Conservation (phyloP, 805 yeast genomes). For the Vanderwaltozyma tropicalis region DNA sequence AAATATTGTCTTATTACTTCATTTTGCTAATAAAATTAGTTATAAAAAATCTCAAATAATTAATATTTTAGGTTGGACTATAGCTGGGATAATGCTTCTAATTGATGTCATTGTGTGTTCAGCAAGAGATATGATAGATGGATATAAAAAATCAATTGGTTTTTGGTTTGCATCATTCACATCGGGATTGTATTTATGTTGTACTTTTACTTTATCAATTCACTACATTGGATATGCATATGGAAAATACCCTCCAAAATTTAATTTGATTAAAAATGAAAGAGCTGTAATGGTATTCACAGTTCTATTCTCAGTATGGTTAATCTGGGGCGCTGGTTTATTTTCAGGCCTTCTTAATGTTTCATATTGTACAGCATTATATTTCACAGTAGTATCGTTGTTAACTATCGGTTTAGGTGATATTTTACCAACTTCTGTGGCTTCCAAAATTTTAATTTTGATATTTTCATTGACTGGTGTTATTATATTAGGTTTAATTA, state of each 20-base stretch:
- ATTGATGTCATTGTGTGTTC: conserved; percentile 28
- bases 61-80: conserved; percentile 54
- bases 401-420: conserved; percentile 81
- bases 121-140: conserved; percentile 12
- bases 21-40: conserved; percentile 48
- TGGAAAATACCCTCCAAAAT: conserved; percentile 56
- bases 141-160: conserved; percentile 41
- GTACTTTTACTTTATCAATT: conserved; percentile 41
- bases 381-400: conserved; percentile 62
- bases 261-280: conserved; percentile 58
- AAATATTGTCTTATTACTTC: conserved; percentile 57
- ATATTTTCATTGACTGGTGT: conserved; percentile 63
- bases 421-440: conserved; percentile 42
- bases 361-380: conserved; percentile 56
- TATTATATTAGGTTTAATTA: conserved; percentile 59
- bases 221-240: conserved; percentile 54
- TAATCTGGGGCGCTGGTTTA: conserved; percentile 58
- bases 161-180: conserved; percentile 74
- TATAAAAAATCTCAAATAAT: conserved; percentile 53
- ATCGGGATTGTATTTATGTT: conserved; percentile 46
- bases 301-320: conserved; percentile 55
- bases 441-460: conserved; percentile 48
- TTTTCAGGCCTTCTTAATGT: conserved; percentile 38
- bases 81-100: conserved; percentile 46
- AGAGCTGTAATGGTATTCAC: conserved; percentile 66